Percentiles rank a stretch among this genome's conserved stretches.
Evolutionary conservation across 2,329 filamentous ascomycete genomes (phyloP).

Genomic region (Pestalotiopsis fici): DNA sequence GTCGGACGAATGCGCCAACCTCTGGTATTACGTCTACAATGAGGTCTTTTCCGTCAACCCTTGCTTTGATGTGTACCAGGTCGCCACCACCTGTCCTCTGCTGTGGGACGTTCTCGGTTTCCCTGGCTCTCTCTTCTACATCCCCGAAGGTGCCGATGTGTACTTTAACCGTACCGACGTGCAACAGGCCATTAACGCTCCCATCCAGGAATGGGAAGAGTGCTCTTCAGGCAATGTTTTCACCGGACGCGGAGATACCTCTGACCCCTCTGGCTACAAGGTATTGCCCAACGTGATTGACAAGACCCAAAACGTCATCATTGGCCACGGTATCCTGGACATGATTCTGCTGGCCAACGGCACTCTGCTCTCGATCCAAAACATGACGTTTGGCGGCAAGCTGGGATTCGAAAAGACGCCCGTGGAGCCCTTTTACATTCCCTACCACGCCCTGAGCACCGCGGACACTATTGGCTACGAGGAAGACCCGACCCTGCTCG

Average conservation of each 20-base stretch:
- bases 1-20: slow-evolving; percentile 48
- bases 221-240: slow-evolving; percentile 34
- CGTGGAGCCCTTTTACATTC: slow-evolving; percentile 66
- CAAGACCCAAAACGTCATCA: slow-evolving; percentile 69
- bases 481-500: slow-evolving; percentile 23
- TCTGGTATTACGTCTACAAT: slow-evolving; percentile 53
- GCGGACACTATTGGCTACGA: slow-evolving; percentile 21
- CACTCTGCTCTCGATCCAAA: slow-evolving; percentile 72
- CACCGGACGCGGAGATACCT: slow-evolving; percentile 46
- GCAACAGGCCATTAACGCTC: slow-evolving; percentile 68
- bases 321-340: slow-evolving; percentile 72
- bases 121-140: slow-evolving; percentile 65
- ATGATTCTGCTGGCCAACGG: slow-evolving; percentile 69
- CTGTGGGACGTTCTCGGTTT: slow-evolving; percentile 60
- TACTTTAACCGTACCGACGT: slow-evolving; percentile 75
- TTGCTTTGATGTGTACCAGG: slow-evolving; percentile 71
- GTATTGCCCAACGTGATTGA: slow-evolving; percentile 74
- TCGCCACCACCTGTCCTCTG: slow-evolving; percentile 67
- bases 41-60: slow-evolving; percentile 59
- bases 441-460: slow-evolving; percentile 54
- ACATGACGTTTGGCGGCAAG: slow-evolving; percentile 76
- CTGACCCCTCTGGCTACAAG: slow-evolving; percentile 53
- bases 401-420: slow-evolving; percentile 69
- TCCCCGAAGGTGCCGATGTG: slow-evolving; percentile 60
- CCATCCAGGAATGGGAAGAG: slow-evolving; percentile 33